phyloP scores from a whole-genome alignment of 108 stramenopile genomes.

The Poteriospumella lacustris region DNA sequence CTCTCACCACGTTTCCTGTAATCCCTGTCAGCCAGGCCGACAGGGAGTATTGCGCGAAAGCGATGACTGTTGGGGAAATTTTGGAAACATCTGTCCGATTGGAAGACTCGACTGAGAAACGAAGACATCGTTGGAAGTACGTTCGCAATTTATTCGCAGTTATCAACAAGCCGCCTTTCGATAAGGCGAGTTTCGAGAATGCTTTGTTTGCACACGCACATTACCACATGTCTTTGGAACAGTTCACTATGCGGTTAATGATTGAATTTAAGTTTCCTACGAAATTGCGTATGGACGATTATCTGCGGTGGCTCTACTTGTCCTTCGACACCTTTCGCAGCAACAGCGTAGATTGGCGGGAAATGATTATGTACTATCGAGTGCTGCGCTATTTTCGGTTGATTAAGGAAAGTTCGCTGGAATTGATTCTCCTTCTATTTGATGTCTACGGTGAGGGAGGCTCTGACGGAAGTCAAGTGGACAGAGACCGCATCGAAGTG shows the following conservation, averaged over 20 bases:
- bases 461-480: background rate
- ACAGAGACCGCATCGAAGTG: background rate
- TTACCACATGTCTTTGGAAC: background rate
- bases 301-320: background rate
- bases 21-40: no score
- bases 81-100: no score
- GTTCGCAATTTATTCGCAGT: no score
- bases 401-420: background rate
- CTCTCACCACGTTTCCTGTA: no score
- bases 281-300: background rate
- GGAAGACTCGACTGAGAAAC: no score
- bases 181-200: no score
- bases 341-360: background rate
- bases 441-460: background rate
- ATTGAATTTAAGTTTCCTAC: background rate
- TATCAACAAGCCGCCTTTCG: no score
- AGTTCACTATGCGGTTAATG: background rate
- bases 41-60: no score
- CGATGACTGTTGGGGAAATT: no score
- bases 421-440: background rate
- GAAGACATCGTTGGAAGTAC: no score
- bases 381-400: background rate
- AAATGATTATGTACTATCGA: background rate
- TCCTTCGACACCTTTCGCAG: background rate
- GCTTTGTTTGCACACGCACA: no score